A percentile compares a stretch with the other conserved stretches of the same genome.
Evolutionary conservation across 306 rosid genomes (phyloP).

Genomic region (Quillaja saponaria): DNA sequence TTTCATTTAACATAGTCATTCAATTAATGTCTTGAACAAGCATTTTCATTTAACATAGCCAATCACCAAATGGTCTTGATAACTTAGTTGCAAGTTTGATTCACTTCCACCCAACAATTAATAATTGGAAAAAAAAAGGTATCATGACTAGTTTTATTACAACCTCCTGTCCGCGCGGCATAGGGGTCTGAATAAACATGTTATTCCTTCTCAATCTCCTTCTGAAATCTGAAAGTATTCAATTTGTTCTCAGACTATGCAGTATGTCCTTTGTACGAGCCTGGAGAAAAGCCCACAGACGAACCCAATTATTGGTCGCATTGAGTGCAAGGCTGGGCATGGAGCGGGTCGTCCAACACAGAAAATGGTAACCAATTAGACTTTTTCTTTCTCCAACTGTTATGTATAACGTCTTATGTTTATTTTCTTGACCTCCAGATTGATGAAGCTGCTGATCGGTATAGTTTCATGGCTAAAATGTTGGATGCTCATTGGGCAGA

Average conservation of each 20-base stretch:
- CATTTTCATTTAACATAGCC: too few species aligned
- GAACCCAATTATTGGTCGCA: constrained; percentile 88
- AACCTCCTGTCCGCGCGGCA: too few species aligned
- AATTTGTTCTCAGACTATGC: constrained; percentile 57
- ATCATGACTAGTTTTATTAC: too few species aligned
- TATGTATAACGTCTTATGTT: not conserved
- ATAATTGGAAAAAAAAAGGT: too few species aligned
- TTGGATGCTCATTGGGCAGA: constrained; percentile 49
- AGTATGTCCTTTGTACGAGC: constrained; percentile 66
- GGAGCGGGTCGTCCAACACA: constrained; percentile 90
- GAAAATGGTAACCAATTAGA: constrained; percentile 54
- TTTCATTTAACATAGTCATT: not conserved
- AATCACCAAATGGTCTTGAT: too few species aligned
- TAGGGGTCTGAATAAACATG: not conserved
- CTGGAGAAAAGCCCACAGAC: constrained; percentile 77
- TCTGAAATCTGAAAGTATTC: not conserved
- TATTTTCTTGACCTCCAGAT: constrained; percentile 33
- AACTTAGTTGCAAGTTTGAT: too few species aligned
- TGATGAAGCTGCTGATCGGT: constrained; percentile 62
- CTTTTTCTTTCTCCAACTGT: not conserved
- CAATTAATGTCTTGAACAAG: too few species aligned
- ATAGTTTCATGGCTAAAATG: constrained; percentile 59
- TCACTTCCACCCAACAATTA: not conserved
- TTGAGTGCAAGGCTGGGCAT: constrained; percentile 89
- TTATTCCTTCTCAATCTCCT: not conserved